These are phyloP conservation scores for Diversispora epigaea DNA, from an alignment of 192 early-diverging fungal genomes.

Conservation along the genomic window DNA sequence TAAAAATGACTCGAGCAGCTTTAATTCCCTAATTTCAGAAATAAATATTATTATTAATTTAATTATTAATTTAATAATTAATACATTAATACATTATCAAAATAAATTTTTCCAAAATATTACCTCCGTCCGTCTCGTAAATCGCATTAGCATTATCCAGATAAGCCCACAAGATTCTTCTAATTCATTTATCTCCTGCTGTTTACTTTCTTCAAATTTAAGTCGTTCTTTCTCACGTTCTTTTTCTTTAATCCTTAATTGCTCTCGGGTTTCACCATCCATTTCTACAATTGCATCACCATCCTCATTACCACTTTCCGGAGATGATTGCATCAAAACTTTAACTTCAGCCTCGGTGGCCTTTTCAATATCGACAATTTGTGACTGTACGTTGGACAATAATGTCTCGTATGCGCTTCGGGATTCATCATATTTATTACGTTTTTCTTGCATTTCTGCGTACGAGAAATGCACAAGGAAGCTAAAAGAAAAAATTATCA, in stretches of 20 bases:
- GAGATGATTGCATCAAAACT: slow-evolving; percentile 38
- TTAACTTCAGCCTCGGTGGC: slow-evolving; percentile 49
- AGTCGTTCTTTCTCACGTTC: slow-evolving; percentile 57
- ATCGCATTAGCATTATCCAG: slow-evolving; percentile 90
- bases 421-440: slow-evolving; percentile 55
- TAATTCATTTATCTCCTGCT: slow-evolving; percentile 54
- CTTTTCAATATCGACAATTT: slow-evolving; percentile 47
- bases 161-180: slow-evolving; percentile 63
- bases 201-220: slow-evolving; percentile 58
- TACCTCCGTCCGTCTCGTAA: slow-evolving; percentile 74
- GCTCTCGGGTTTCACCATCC: slow-evolving; percentile 59
- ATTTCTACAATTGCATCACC: slow-evolving; percentile 44
- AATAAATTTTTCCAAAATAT: background rate
- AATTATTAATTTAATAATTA: background rate
- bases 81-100: background rate
- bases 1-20: slow-evolving; percentile 73
- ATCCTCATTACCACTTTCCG: slow-evolving; percentile 45
- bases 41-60: background rate
- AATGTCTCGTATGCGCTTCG: slow-evolving; percentile 57
- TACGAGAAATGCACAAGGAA: slow-evolving; percentile 72
- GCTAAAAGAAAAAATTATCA: slow-evolving; percentile 38
- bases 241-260: slow-evolving; percentile 53
- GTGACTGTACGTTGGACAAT: slow-evolving; percentile 43
- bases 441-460: slow-evolving; percentile 66
- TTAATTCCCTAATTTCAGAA: slow-evolving; percentile 56